Evolutionary conservation across 2,329 filamentous ascomycete genomes (phyloP).

Genomic region (Trichoderma harzianum): DNA sequence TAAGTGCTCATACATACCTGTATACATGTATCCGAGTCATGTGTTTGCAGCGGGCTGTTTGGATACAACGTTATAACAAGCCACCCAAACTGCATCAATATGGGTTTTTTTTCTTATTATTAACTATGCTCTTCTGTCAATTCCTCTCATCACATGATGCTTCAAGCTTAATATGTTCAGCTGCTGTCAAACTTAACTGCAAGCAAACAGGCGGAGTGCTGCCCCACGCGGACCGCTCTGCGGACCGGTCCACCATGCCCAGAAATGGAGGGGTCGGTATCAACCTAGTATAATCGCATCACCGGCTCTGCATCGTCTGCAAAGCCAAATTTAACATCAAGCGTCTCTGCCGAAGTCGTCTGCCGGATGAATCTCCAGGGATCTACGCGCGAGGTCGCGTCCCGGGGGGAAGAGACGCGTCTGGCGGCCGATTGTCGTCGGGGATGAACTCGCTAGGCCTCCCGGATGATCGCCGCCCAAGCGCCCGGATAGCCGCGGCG

Average conservation of each 20-base stretch:
- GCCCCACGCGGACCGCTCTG: slow-evolving; percentile 16
- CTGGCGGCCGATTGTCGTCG: neutral
- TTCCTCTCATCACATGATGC: neutral
- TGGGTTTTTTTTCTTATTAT: too few relatives aligned
- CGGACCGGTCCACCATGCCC: slow-evolving; percentile 3
- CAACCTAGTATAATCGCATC: neutral
- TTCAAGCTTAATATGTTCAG: neutral
- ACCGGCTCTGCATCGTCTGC: neutral
- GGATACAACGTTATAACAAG: too few relatives aligned
- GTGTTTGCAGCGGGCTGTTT: neutral
- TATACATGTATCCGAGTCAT: neutral
- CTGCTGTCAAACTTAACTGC: neutral
- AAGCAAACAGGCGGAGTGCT: neutral
- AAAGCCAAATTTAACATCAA: neutral
- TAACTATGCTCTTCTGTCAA: neutral
- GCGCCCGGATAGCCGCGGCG: neutral
- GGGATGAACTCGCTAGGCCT: neutral
- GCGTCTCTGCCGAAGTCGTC: neutral
- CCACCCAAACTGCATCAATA: too few relatives aligned
- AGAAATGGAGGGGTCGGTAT: neutral
- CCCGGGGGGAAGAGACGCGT: neutral
- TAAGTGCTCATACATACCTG: too few relatives aligned
- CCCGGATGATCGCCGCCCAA: neutral
- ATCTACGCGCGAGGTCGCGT: neutral
- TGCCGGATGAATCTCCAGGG: neutral